These are phyloP conservation scores for Vigna hirtella DNA, from an alignment of 306 rosid species.

Conservation along the genomic window DNA sequence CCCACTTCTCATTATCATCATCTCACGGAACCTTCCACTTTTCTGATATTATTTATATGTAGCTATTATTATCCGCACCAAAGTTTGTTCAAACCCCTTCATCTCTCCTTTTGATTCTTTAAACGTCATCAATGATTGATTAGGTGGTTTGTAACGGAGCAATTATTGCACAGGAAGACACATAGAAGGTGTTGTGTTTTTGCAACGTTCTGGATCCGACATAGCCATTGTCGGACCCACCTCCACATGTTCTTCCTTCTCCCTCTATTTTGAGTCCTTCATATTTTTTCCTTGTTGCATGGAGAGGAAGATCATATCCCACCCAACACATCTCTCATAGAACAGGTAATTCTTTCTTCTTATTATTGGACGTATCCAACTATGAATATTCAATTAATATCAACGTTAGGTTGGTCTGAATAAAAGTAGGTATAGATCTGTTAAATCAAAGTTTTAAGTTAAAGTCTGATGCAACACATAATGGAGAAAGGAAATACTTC, in stretches of 20 bases:
- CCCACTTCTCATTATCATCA: not conserved
- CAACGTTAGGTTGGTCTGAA: not conserved
- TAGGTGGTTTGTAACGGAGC: not conserved
- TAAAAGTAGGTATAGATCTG: too few species aligned
- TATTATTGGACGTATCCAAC: not conserved
- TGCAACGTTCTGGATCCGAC: constrained; percentile 37
- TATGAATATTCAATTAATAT: not conserved
- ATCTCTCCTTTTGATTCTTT: not conserved
- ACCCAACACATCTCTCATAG: constrained; percentile 1
- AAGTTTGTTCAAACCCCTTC: not conserved
- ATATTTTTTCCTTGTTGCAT: not conserved
- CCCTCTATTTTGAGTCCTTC: constrained; percentile 12
- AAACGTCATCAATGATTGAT: constrained; percentile 14
- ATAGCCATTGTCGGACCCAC: constrained; percentile 41
- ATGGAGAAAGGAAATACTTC: too few species aligned
- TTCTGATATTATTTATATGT: not conserved
- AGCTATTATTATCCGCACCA: not conserved
- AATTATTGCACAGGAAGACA: constrained; percentile 34
- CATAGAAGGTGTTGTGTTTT: constrained; percentile 29
- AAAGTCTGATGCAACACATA: too few species aligned
- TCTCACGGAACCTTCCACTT: constrained; percentile 15
- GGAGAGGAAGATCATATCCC: constrained; percentile 33
- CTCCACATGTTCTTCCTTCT: constrained; percentile 7
- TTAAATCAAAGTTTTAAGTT: too few species aligned
- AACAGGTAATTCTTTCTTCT: constrained; percentile 19